Evolutionary conservation across 2,329 filamentous ascomycete genomes (phyloP).

Genomic region (Cytospora chrysosperma): DNA sequence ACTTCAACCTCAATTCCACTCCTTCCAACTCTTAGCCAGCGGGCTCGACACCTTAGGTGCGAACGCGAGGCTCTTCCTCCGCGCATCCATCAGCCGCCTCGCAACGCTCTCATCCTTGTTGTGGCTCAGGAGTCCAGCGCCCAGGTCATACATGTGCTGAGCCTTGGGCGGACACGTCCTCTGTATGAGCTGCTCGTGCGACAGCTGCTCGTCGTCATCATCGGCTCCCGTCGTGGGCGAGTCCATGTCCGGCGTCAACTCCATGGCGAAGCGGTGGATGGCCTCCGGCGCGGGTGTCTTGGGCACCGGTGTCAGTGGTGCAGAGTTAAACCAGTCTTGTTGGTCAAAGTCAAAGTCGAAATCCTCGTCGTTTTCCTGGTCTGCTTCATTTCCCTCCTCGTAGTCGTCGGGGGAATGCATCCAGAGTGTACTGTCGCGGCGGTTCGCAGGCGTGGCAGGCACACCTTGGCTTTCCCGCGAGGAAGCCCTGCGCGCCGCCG

Average conservation of each 20-base stretch:
- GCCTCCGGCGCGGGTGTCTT: conserved; percentile 58
- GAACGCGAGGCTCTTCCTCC: conserved; percentile 75
- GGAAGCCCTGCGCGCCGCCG: conserved; percentile 29
- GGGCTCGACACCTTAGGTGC: conserved; percentile 75
- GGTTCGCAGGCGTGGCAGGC: conserved; percentile 49
- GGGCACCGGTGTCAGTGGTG: conserved; percentile 54
- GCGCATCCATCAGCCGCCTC: conserved; percentile 66
- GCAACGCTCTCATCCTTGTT: conserved; percentile 58
- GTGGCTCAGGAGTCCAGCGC: conserved; percentile 44
- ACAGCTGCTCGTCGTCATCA: conserved; percentile 33
- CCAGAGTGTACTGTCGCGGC: conserved; percentile 56
- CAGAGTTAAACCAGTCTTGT: conserved; percentile 34
- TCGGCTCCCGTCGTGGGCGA: conserved; percentile 40
- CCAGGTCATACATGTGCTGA: conserved; percentile 38
- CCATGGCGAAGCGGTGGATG: conserved; percentile 52
- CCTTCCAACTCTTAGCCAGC: conserved; percentile 48
- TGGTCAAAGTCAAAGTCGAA: conserved; percentile 38
- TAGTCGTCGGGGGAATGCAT: conserved; percentile 52
- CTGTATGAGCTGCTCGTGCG: conserved; percentile 43
- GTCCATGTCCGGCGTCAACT: conserved; percentile 40
- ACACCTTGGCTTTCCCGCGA: conserved; percentile 39
- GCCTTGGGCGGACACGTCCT: conserved; percentile 57
- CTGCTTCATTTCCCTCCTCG: conserved; percentile 32
- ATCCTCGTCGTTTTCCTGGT: conserved; percentile 37
- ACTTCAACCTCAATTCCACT: conserved; percentile 50